Evolutionary conservation across 225 moss, liverwort and hornwort species (phyloP).

Genomic region (Sphagnum contortum): DNA sequence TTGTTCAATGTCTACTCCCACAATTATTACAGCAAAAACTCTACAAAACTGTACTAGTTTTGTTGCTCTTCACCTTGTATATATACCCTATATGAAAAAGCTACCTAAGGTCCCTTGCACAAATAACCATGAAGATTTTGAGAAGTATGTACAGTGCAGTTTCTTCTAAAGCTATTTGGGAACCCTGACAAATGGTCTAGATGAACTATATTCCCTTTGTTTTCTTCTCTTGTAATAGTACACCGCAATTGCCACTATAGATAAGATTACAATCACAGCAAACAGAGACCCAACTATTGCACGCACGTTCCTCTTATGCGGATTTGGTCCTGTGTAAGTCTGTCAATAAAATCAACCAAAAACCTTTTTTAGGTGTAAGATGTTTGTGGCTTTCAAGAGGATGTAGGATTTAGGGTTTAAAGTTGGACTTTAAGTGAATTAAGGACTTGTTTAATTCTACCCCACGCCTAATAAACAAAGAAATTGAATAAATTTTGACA

Average conservation of each 20-base stretch:
- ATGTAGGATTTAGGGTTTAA: neutral
- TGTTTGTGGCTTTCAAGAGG: neutral
- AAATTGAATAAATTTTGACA: neutral
- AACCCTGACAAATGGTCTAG: no score
- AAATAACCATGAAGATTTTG: no score
- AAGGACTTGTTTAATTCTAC: neutral
- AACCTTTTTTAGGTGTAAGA: no score
- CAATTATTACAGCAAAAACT: no score
- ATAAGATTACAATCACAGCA: slow-evolving; percentile 18
- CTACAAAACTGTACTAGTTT: no score
- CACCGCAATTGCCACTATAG: slow-evolving; percentile 10
- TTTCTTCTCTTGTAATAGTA: slow-evolving; percentile 22
- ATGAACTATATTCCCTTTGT: slow-evolving; percentile 17
- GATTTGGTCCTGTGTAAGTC: neutral
- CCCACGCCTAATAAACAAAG: neutral
- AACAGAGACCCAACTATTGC: slow-evolving; percentile 26
- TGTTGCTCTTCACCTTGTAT: no score
- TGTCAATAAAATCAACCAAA: slow-evolving; percentile 3
- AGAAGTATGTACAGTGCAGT: no score
- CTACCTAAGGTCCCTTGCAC: no score
- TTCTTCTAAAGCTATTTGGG: no score
- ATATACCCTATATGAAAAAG: no score
- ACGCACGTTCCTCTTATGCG: slow-evolving; percentile 20
- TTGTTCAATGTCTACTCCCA: no score
- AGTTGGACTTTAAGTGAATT: neutral